Evolutionary conservation across 2,329 filamentous ascomycete species (phyloP).

Genomic region (Botryotinia narcissicola): DNA sequence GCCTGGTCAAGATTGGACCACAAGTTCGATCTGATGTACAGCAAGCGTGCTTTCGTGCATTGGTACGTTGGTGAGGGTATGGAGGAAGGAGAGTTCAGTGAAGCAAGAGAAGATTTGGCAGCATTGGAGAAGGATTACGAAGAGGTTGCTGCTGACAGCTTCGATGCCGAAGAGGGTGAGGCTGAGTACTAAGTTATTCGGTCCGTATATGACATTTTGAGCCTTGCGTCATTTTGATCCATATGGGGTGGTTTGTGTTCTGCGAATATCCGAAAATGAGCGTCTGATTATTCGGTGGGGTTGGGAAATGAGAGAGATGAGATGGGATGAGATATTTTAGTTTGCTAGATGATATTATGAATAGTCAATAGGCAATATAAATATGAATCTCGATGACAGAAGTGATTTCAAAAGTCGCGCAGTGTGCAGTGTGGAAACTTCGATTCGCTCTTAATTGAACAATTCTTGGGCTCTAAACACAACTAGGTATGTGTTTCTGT

Average conservation of each 20-base stretch:
- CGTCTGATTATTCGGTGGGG: constrained; percentile 17
- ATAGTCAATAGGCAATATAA: constrained; percentile 6
- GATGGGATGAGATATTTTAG: constrained; percentile 7
- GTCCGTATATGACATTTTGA: constrained; percentile 9
- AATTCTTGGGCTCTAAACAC: neutral
- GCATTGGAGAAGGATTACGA: constrained; percentile 65
- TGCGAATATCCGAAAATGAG: constrained; percentile 21
- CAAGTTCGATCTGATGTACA: constrained; percentile 70
- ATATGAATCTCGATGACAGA: neutral
- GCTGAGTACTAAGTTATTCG: constrained; percentile 40
- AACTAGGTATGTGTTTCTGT: neutral
- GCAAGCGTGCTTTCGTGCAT: constrained; percentile 67
- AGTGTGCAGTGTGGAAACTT: neutral
- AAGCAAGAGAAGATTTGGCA: constrained; percentile 64
- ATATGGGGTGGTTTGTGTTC: constrained; percentile 18
- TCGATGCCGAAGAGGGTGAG: constrained; percentile 50
- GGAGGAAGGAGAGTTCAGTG: constrained; percentile 67
- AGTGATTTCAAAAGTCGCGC: too few species aligned
- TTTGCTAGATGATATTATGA: constrained; percentile 18
- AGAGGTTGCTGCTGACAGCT: constrained; percentile 56
- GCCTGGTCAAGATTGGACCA: constrained; percentile 63
- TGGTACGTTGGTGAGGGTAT: constrained; percentile 71
- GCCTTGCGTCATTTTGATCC: constrained; percentile 14
- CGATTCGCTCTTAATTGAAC: neutral
- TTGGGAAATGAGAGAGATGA: constrained; percentile 3